Base-by-base conservation (phyloP, 2,329 filamentous ascomycete species). In the Cladosporium halotolerans region DNA sequence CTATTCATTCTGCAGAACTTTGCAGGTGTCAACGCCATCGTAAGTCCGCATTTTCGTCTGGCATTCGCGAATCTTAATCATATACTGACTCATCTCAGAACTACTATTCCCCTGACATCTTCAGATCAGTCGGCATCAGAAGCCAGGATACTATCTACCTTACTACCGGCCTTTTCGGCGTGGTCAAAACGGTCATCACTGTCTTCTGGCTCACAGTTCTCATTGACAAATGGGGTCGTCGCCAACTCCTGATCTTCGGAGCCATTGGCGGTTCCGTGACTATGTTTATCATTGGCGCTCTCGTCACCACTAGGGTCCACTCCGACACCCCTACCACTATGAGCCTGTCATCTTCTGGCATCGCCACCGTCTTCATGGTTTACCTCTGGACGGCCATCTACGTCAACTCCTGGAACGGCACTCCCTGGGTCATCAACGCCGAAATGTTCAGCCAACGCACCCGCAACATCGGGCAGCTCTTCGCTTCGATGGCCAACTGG, bases 391-490 rank as follows among this genome's bases (percentile, higher is more conserved):
- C 45, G 3, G 28, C 33, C 32, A 78, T 78, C 58, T 78, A 77
- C 45, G 75, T 68, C 46, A 66, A 67, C 7, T 68, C 66, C 5
- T 72, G 70, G 70, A 68, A 71, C 42, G 67, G 66, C 1, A 70
- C 72, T 11, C 67, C 69, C 1, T 72, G 68, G 67, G 73, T 73
- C 0, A 75, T 75, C 46, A 72, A 71, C 7, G 72, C 73, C 2
- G 76, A 78, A 53, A 75, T 76, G 40, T 77, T 76, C 55, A 67
- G 66, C 0, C 60, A 69, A 16, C 65, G 68, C 33, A 69, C 72
- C 18, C 62, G 69, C n/a, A 67, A 66, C 62, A 55, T 70, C 0
- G 68, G 68, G 16, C 66, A 70, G 3, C 65, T 65, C 0, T 58
- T 67, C n/a, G 68, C 67, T 0, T 66, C 65, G 0, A 64, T 66